These are phyloP conservation scores for Cornus controversa DNA, from an alignment of 148 eudicot species.

Conservation along the genomic window DNA sequence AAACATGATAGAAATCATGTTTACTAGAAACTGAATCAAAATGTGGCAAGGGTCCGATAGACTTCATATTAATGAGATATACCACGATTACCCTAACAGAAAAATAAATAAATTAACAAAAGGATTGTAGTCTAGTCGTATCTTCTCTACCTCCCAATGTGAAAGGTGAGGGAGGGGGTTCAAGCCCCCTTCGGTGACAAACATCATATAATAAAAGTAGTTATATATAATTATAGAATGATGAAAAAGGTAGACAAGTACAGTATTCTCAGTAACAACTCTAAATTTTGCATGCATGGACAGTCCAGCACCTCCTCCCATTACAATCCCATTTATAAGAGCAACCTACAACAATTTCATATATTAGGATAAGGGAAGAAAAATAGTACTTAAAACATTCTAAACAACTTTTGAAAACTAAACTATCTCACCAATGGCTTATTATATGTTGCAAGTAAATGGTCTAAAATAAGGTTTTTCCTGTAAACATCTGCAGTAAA, in stretches of 20 bases:
- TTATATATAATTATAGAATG: no score
- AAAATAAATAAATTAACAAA: no score
- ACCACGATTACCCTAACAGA: no score
- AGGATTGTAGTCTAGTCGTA: no score
- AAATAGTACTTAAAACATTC: background rate
- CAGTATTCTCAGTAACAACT: constrained; percentile 28
- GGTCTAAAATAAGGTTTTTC: constrained; percentile 25
- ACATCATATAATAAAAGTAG: no score
- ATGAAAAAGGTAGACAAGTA: background rate
- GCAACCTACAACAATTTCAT: constrained; percentile 12
- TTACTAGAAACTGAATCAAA: no score
- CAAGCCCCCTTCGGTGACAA: no score
- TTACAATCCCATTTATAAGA: constrained; percentile 21
- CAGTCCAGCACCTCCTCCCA: constrained; percentile 33
- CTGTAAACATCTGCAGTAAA: constrained; percentile 17
- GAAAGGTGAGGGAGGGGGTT: no score
- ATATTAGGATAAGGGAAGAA: background rate
- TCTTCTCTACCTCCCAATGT: no score
- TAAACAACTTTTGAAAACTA: background rate
- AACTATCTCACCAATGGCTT: constrained; percentile 20
- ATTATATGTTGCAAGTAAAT: constrained; percentile 22
- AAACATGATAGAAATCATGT: no score
- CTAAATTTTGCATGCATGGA: constrained; percentile 27
- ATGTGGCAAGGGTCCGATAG: no score
- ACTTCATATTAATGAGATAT: no score